A percentile compares a stretch with the other conserved stretches of the same genome.
Conservation (phyloP, 176 grass and related monocot genomes). For the Lolium multiflorum region DNA sequence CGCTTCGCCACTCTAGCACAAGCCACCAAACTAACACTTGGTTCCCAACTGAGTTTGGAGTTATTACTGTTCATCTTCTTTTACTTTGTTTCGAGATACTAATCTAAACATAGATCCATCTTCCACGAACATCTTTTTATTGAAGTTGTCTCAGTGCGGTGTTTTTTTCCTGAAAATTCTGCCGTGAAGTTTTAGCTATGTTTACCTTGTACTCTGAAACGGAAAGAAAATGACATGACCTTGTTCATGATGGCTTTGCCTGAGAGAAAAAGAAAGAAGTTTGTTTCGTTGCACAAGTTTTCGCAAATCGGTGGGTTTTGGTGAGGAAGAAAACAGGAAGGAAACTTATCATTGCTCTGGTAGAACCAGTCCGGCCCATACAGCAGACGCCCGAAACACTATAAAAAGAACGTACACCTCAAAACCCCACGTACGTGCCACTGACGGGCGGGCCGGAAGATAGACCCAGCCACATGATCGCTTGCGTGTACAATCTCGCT, state of each 20-base stretch:
- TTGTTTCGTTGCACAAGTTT: neutral
- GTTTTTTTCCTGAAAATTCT: neutral
- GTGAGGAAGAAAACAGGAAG: neutral
- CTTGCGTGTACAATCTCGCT: neutral
- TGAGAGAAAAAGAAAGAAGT: neutral
- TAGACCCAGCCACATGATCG: neutral
- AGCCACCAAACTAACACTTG: too few species aligned
- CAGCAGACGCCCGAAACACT: neutral
- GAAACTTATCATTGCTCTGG: neutral
- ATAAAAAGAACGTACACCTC: neutral
- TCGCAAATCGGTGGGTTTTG: too few species aligned
- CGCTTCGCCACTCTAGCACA: too few species aligned
- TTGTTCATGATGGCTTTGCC: too few species aligned
- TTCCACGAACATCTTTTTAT: neutral
- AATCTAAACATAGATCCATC: neutral
- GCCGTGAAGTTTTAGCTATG: neutral
- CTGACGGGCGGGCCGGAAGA: conserved; percentile 1
- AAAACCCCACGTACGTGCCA: neutral
- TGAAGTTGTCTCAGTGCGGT: neutral
- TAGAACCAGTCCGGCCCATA: neutral
- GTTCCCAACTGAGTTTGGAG: neutral
- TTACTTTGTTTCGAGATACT: too few species aligned
- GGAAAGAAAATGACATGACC: neutral
- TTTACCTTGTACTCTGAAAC: neutral
- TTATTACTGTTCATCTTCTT: neutral